Base-by-base conservation (phyloP, 129 eudicot genomes). In the Silybum marianum region DNA sequence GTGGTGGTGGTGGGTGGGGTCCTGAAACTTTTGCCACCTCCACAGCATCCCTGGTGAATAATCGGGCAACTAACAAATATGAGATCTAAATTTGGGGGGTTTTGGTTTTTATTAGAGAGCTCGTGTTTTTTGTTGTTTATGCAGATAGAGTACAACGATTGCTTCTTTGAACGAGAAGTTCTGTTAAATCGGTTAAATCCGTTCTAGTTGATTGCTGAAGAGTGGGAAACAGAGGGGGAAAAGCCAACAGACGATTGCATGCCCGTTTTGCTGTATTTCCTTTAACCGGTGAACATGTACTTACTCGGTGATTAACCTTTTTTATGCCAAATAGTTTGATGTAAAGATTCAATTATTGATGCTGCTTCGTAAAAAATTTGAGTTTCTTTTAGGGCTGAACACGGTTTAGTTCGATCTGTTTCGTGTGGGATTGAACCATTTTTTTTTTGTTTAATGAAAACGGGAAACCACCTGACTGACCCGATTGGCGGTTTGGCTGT, bases 261-360 rank as follows among this genome's bases (percentile, higher is more conserved):
- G 73, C 75, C 69, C 4, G 14, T 70, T 78, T 44, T 26, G 65
- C 75, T 9, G 48, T 26, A 25, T 39, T 68, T 67, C 48, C 32
- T 78, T 44, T 39, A 69, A 78, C 82, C 70, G 73, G 48, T 19
- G 82, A 42, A 74, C 67, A 11, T 77, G 72, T 40, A 46, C 73
- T 65, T 78, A 78, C 74, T 38, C 74, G 39, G 21, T 40, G 73
- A 24, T 78, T 78, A 78, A 68, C 69, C 81, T 18, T 66, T 66
- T 69, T 42, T 68, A 78, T 68, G 81, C 63, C 74, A 67, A 78
- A 40, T 71, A 69, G 75, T 78, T 78, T 69, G 82, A 40, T 78
- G 82, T 78, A 78, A 78, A 68, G 82, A 78, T 69, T 69, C 21
- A 42, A 78, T 68, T 78, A 28, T 78, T 68, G 74, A 38, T 44